Conservation (phyloP, 768 basidiomycete species). For the Rhodotorula toruloides region DNA sequence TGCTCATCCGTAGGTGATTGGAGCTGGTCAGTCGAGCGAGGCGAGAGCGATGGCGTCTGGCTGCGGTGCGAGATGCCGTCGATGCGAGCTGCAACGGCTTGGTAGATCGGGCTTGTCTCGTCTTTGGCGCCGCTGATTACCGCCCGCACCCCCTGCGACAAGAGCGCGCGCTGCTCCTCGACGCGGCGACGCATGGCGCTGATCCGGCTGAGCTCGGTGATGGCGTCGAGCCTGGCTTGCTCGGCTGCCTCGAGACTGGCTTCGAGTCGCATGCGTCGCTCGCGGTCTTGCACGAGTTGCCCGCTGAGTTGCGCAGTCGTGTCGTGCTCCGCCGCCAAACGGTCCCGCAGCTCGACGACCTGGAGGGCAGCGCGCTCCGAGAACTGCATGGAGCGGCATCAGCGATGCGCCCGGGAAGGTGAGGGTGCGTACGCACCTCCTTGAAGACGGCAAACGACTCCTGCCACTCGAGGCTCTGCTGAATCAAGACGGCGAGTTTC, state of each 20-base stretch:
- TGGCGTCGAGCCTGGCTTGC: constrained; percentile 13
- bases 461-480: constrained; percentile 19
- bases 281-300: constrained; percentile 10
- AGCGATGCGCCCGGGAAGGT: background rate
- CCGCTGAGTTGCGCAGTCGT: constrained; percentile 8
- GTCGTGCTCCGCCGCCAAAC: constrained; percentile 26
- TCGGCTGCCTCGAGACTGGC: constrained; percentile 5
- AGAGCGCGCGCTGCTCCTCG: constrained; percentile 6
- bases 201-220: too few relatives aligned
- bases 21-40: constrained; percentile 2
- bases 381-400: background rate
- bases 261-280: constrained; percentile 14
- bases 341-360: constrained; percentile 8
- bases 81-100: constrained; percentile 13
- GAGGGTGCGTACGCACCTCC: background rate
- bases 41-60: constrained; percentile 1
- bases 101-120: constrained; percentile 13
- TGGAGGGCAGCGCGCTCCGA: constrained; percentile 17
- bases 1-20: background rate
- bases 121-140: background rate
- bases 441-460: constrained; percentile 15
- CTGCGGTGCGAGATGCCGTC: constrained; percentile 11
- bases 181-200: constrained; percentile 11
- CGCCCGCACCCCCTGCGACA: background rate
- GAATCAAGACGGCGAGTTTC: constrained; percentile 12